phyloP scores from a whole-genome alignment of 163 green algal genomes.

The Volvox carteri region DNA sequence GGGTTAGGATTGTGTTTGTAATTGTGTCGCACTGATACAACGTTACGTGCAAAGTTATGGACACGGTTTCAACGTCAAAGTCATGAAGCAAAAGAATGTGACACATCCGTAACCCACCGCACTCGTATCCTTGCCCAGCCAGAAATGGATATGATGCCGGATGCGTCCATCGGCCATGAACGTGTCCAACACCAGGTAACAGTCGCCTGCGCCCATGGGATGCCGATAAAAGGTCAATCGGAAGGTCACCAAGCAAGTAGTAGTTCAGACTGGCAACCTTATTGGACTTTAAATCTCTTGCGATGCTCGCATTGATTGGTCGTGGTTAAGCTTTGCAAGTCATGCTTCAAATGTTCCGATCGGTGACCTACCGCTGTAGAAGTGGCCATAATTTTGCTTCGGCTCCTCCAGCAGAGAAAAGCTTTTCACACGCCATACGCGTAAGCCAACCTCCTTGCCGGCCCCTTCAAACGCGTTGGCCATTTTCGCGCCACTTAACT shows the following conservation, averaged over 20 bases:
- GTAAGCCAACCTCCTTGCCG: neutral
- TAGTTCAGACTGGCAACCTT: neutral
- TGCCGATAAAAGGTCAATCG: neutral
- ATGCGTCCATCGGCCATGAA: slow-evolving; percentile 1
- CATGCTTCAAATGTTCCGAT: neutral
- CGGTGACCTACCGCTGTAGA: slow-evolving; percentile 2
- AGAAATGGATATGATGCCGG: slow-evolving; percentile 41
- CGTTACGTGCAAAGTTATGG: too few species aligned
- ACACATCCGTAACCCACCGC: neutral
- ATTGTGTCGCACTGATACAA: too few species aligned
- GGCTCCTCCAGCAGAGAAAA: slow-evolving; percentile 24
- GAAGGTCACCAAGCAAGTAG: neutral
- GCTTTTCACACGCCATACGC: slow-evolving; percentile 29
- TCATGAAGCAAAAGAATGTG: too few species aligned
- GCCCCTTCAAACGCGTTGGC: neutral
- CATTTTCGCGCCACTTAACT: too few species aligned
- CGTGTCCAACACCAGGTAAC: slow-evolving; percentile 34
- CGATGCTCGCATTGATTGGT: neutral
- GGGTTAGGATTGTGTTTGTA: too few species aligned
- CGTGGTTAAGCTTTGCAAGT: neutral
- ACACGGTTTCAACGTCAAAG: too few species aligned
- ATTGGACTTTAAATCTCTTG: neutral
- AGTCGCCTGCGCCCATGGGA: slow-evolving; percentile 32
- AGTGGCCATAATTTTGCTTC: neutral
- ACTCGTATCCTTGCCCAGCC: slow-evolving; percentile 25